A percentile compares a stretch with the other conserved stretches of the same genome.
These are phyloP conservation scores for Aspergillus sp. DNA, from an alignment of 2,329 filamentous ascomycete genomes.

Conservation along the genomic window DNA sequence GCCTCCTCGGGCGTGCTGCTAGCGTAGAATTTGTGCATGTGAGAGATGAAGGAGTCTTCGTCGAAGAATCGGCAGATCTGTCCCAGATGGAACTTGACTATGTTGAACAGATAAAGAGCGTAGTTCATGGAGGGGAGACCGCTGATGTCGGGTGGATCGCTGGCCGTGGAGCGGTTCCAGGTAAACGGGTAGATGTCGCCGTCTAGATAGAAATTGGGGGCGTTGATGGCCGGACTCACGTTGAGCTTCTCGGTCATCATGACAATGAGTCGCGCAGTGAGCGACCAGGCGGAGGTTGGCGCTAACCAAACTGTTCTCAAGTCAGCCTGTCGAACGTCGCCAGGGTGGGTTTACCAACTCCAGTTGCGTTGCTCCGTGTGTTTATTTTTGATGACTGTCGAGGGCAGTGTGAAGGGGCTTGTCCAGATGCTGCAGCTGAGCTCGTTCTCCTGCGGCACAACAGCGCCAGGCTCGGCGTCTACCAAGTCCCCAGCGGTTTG, in stretches of 20 bases:
- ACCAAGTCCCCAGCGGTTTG: background rate
- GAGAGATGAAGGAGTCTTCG: constrained; percentile 26
- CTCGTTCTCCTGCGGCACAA: background rate
- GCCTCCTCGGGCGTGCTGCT: constrained; percentile 16
- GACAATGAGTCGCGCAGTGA: constrained; percentile 22
- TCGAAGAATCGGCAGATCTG: constrained; percentile 39
- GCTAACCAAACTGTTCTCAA: constrained; percentile 20
- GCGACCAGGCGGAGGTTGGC: constrained; percentile 23
- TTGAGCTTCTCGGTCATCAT: constrained; percentile 23
- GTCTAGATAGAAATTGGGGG: constrained; percentile 21
- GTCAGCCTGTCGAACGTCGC: background rate
- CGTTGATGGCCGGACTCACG: constrained; percentile 26
- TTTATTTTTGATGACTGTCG: constrained; percentile 16
- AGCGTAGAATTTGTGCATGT: constrained; percentile 28
- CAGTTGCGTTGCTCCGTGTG: constrained; percentile 26
- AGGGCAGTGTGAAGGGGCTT: constrained; percentile 19
- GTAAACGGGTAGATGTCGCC: constrained; percentile 28
- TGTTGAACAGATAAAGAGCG: constrained; percentile 23
- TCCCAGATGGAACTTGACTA: constrained; percentile 40
- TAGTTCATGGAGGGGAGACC: constrained; percentile 33
- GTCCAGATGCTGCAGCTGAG: constrained; percentile 19
- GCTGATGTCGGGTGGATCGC: constrained; percentile 28
- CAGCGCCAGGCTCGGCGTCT: background rate
- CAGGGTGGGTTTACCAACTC: constrained; percentile 24
- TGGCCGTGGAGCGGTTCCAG: constrained; percentile 12